phyloP scores from a whole-genome alignment of 352 stramenopile species.

The Phytophthora syringae region DNA sequence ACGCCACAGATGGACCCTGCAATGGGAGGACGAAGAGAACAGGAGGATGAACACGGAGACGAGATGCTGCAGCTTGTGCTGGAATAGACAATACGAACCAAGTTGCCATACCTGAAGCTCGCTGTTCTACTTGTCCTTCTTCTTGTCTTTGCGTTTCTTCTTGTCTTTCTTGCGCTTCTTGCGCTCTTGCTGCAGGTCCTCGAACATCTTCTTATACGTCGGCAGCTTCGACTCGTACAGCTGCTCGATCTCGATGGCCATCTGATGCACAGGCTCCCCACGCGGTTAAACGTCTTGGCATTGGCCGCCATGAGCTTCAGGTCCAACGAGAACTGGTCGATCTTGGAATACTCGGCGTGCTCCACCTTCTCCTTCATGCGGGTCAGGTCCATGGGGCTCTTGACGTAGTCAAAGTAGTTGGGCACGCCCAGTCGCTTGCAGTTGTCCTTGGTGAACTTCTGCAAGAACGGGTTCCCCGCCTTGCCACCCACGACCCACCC shows the following conservation, averaged over 20 bases:
- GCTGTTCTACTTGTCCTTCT: slow-evolving; percentile 80
- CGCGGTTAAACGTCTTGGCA: slow-evolving; percentile 86
- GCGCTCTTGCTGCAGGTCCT: slow-evolving; percentile 78
- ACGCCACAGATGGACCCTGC: slow-evolving; percentile 43
- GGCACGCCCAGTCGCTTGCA: slow-evolving; percentile 83
- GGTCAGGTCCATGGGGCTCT: slow-evolving; percentile 83
- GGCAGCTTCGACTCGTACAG: slow-evolving; percentile 76
- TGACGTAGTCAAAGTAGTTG: slow-evolving; percentile 89
- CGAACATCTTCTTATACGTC: slow-evolving; percentile 72
- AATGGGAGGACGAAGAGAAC: slow-evolving; percentile 24
- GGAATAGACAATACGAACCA: slow-evolving; percentile 33
- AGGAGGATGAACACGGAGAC: slow-evolving; percentile 19
- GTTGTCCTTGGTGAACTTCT: slow-evolving; percentile 88
- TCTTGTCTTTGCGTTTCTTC: slow-evolving; percentile 92
- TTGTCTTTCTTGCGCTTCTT: slow-evolving; percentile 92
- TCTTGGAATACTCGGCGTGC: slow-evolving; percentile 71
- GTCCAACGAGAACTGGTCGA: slow-evolving; percentile 80
- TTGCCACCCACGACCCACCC: slow-evolving; percentile 82
- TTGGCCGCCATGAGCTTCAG: slow-evolving; percentile 85
- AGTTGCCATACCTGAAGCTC: slow-evolving; percentile 2
- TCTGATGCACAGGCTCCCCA: slow-evolving; percentile 85
- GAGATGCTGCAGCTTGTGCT: slow-evolving; percentile 53
- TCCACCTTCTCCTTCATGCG: slow-evolving; percentile 87
- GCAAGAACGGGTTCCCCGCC: slow-evolving; percentile 77
- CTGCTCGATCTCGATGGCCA: slow-evolving; percentile 82